Conservation (phyloP, 2,329 filamentous ascomycete species). For the Botrytis tulipae region DNA sequence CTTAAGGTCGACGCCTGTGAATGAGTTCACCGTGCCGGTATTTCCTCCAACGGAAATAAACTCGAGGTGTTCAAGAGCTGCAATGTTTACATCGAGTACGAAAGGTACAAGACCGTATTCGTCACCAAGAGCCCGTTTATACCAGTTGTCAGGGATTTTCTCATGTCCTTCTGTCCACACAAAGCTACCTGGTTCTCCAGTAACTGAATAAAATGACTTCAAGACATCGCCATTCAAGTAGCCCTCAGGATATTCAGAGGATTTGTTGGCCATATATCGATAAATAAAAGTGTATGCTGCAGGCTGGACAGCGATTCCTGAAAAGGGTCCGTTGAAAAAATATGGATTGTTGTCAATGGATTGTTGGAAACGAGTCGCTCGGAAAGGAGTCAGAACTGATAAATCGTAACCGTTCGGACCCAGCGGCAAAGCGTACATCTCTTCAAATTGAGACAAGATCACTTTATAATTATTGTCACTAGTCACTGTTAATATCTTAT, state of each 20-base stretch:
- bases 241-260: constrained; percentile 35
- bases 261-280: constrained; percentile 38
- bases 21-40: constrained; percentile 50
- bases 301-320: constrained; percentile 42
- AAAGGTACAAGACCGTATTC: constrained; percentile 42
- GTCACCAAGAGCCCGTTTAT: constrained; percentile 27
- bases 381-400: constrained; percentile 45
- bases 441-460: constrained; percentile 52
- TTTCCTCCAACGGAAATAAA: constrained; percentile 52
- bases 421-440: constrained; percentile 45
- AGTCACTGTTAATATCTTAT: constrained; percentile 19
- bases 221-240: constrained; percentile 33
- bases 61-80: constrained; percentile 43
- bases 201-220: constrained; percentile 29
- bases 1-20: constrained; percentile 46
- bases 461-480: constrained; percentile 51
- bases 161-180: constrained; percentile 26
- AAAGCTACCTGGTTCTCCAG: constrained; percentile 26
- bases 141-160: constrained; percentile 30
- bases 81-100: constrained; percentile 42
- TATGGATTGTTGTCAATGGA: constrained; percentile 44
- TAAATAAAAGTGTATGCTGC: constrained; percentile 37
- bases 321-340: constrained; percentile 53
- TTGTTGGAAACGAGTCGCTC: constrained; percentile 44
- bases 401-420: constrained; percentile 43